Evolutionary conservation across 345 rosid genomes (phyloP).

Genomic region (Acer saccharum): DNA sequence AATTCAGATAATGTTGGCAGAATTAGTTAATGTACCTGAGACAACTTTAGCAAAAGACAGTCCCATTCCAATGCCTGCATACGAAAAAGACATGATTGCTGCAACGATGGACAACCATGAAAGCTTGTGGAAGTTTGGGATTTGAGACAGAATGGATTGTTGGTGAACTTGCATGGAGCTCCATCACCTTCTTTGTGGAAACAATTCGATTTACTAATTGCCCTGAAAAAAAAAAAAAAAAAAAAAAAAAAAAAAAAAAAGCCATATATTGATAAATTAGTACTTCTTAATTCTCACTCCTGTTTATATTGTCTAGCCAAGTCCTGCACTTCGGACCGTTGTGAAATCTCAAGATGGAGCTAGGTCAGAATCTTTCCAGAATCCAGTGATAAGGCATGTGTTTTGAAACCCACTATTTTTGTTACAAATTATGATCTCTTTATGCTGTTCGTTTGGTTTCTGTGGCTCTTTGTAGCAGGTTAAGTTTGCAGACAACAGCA

Average conservation of each 20-base stretch:
- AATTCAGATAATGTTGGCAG: too few species aligned
- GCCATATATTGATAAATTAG: too few species aligned
- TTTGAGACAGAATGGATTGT: constrained; percentile 51
- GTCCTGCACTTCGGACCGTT: constrained; percentile 38
- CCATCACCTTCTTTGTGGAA: constrained; percentile 49
- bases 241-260: background rate
- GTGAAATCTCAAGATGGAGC: constrained; percentile 51
- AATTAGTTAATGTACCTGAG: too few species aligned
- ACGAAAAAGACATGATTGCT: constrained; percentile 52
- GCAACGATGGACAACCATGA: constrained; percentile 57
- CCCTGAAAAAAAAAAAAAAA: constrained; percentile 25
- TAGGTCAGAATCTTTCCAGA: constrained; percentile 73
- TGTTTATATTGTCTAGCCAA: constrained; percentile 37
- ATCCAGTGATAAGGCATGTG: constrained; percentile 62
- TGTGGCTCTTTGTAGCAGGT: constrained; percentile 33
- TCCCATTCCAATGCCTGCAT: constrained; percentile 49
- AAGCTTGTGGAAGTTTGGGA: constrained; percentile 49
- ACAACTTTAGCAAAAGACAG: constrained; percentile 45
- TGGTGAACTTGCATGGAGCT: constrained; percentile 50
- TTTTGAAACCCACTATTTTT: constrained; percentile 35
- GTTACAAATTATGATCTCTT: constrained; percentile 36
- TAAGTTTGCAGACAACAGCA: constrained; percentile 36
- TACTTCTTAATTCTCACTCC: background rate
- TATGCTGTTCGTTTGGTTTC: constrained; percentile 32
- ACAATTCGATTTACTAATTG: constrained; percentile 60